Evolutionary conservation across 78 protist species (phyloP).

Genomic region (Dictyostelium brefeldianum): DNA sequence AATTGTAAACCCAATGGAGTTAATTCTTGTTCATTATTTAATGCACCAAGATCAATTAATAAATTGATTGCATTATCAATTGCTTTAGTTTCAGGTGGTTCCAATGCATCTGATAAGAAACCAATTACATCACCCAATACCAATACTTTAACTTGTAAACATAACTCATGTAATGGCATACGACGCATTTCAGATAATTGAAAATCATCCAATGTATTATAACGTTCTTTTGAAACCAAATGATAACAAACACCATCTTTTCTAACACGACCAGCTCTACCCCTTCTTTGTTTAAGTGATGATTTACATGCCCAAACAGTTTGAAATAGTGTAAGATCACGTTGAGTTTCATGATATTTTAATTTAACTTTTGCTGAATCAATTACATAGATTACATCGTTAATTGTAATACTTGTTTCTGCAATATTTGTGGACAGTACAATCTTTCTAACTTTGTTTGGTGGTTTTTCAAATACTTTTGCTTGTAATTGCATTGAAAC

Average conservation of each 20-base stretch:
- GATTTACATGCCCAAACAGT: slow-evolving; percentile 50
- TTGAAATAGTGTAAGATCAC: slow-evolving; percentile 62
- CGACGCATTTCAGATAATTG: slow-evolving; percentile 88
- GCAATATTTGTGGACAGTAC: slow-evolving; percentile 93
- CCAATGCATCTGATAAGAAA: neutral
- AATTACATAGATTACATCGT: slow-evolving; percentile 89
- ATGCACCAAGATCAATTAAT: slow-evolving; percentile 21
- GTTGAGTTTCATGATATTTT: slow-evolving; percentile 60
- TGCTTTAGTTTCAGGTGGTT: slow-evolving; percentile 12
- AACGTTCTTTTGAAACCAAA: slow-evolving; percentile 68
- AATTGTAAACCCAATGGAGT: slow-evolving; percentile 43
- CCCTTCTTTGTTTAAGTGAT: slow-evolving; percentile 84
- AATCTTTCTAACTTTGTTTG: slow-evolving; percentile 83
- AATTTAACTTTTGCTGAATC: slow-evolving; percentile 86
- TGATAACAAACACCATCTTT: slow-evolving; percentile 87
- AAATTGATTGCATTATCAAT: slow-evolving; percentile 30
- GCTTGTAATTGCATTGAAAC: slow-evolving; percentile 27
- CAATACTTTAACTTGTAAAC: slow-evolving; percentile 61
- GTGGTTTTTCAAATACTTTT: slow-evolving; percentile 78
- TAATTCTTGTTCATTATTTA: neutral
- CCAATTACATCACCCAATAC: neutral
- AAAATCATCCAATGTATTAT: slow-evolving; percentile 31
- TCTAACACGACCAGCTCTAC: slow-evolving; percentile 93
- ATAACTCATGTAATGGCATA: slow-evolving; percentile 87
- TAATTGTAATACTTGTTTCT: slow-evolving; percentile 92